These are phyloP conservation scores for Diplocarpon rosae DNA, from an alignment of 2,329 filamentous ascomycete species.

Conservation along the genomic window DNA sequence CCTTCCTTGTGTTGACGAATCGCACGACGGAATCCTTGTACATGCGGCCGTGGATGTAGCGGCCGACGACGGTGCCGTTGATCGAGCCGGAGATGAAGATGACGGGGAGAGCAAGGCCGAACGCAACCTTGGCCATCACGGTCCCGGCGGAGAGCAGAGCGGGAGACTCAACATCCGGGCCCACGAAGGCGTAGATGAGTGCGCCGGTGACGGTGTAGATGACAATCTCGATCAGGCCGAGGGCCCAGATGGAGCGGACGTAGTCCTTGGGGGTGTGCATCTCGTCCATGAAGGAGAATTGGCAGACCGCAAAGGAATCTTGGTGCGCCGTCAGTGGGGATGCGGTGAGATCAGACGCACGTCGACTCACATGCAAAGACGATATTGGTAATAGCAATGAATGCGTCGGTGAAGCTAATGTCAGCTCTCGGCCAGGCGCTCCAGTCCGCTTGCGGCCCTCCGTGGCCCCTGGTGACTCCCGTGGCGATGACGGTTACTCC, in stretches of 20 bases:
- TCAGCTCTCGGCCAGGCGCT: slow-evolving; percentile 22
- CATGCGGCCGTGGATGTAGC: slow-evolving; percentile 22
- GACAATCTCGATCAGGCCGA: slow-evolving; percentile 39
- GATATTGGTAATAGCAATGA: slow-evolving; percentile 45
- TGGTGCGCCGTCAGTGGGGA: neutral
- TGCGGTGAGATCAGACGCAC: too few relatives aligned
- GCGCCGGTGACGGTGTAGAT: slow-evolving; percentile 47
- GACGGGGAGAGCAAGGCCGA: slow-evolving; percentile 48
- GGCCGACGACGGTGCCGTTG: slow-evolving; percentile 41
- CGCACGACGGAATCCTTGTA: slow-evolving; percentile 18
- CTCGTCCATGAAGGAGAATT: slow-evolving; percentile 25
- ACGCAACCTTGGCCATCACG: slow-evolving; percentile 44
- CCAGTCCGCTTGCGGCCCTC: slow-evolving; percentile 9
- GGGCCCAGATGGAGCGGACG: slow-evolving; percentile 33
- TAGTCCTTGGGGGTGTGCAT: slow-evolving; percentile 29
- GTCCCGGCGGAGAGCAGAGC: slow-evolving; percentile 44
- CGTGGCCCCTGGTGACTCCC: slow-evolving; percentile 28
- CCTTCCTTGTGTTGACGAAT: slow-evolving; percentile 19
- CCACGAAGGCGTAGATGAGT: slow-evolving; percentile 50
- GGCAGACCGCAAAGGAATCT: slow-evolving; percentile 26
- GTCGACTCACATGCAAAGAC: slow-evolving; percentile 40
- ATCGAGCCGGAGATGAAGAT: slow-evolving; percentile 53
- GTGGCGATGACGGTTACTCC: slow-evolving; percentile 46
- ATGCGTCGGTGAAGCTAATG: slow-evolving; percentile 34
- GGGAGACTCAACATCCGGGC: slow-evolving; percentile 42